Conservation (phyloP, 1,284 basidiomycete genomes). For the Malassezia yamatoensis region DNA sequence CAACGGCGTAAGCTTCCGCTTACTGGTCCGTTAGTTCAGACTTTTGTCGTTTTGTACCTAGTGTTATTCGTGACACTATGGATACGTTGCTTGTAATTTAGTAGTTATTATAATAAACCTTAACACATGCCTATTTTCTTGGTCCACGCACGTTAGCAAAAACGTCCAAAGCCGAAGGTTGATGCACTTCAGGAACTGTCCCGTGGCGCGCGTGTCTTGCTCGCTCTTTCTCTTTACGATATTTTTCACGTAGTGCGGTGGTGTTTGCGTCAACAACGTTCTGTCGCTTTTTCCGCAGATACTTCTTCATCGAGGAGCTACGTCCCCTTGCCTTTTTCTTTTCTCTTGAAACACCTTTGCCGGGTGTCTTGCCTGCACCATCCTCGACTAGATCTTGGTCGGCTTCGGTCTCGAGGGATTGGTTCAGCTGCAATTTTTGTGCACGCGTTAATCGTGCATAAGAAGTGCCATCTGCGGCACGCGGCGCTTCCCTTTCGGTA, state of each 20-base stretch:
- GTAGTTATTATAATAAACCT: not conserved
- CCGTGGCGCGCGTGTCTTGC: conserved; percentile 4
- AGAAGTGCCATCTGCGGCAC: conserved; percentile 34
- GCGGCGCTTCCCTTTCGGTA: conserved; percentile 13
- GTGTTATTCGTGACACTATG: conserved; percentile 23
- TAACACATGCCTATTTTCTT: not conserved
- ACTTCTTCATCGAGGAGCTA: conserved; percentile 37
- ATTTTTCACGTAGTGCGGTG: conserved; percentile 17
- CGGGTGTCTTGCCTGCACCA: conserved; percentile 13
- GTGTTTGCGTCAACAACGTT: conserved; percentile 42
- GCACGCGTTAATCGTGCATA: conserved; percentile 35
- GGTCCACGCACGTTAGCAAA: conserved; percentile 11
- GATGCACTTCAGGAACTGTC: not conserved
- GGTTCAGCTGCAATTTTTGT: conserved; percentile 33
- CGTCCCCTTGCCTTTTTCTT: conserved; percentile 41
- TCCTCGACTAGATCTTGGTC: conserved; percentile 8
- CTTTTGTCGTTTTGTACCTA: conserved; percentile 28
- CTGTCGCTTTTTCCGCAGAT: conserved; percentile 38
- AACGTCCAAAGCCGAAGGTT: conserved; percentile 15
- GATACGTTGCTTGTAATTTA: conserved; percentile 16
- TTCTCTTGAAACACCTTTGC: conserved; percentile 23
- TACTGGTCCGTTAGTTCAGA: conserved; percentile 30
- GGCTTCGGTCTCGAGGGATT: conserved; percentile 6
- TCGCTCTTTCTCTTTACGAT: conserved; percentile 15
- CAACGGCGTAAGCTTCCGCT: conserved; percentile 31